Conservation (phyloP, 345 rosid species). For the Combretum micranthum region DNA sequence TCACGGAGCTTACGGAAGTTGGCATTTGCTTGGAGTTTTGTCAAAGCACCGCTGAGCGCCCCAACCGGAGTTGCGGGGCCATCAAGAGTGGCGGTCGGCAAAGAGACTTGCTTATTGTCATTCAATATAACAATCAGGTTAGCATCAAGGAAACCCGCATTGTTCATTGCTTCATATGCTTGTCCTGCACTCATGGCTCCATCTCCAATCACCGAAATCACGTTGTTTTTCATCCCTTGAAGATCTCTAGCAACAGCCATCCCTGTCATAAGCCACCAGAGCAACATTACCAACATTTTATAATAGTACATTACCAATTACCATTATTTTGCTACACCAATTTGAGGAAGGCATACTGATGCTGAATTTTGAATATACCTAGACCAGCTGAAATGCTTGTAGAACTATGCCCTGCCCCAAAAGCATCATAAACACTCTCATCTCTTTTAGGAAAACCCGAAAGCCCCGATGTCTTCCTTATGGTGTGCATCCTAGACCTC, state of each 20-base stretch:
- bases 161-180: slow-evolving; percentile 74
- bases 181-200: slow-evolving; percentile 84
- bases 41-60: slow-evolving; percentile 50
- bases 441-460: slow-evolving; percentile 75
- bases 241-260: slow-evolving; percentile 75
- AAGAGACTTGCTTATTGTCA: slow-evolving; percentile 69
- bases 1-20: slow-evolving; percentile 61
- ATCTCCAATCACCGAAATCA: slow-evolving; percentile 70
- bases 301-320: no score
- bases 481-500: slow-evolving; percentile 60
- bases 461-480: slow-evolving; percentile 63
- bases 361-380: slow-evolving; percentile 23
- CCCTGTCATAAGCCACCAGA: slow-evolving; percentile 19
- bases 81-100: slow-evolving; percentile 70
- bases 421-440: slow-evolving; percentile 61
- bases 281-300: not conserved
- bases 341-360: not conserved
- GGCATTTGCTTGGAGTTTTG: slow-evolving; percentile 54
- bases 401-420: slow-evolving; percentile 71
- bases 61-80: slow-evolving; percentile 75
- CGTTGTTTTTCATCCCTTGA: slow-evolving; percentile 46
- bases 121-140: slow-evolving; percentile 51
- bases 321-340: not conserved
- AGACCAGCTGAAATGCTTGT: slow-evolving; percentile 83
- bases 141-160: slow-evolving; percentile 58